phyloP scores from a whole-genome alignment of 31 red algal genomes.

The Asparagopsis taxiformis region DNA sequence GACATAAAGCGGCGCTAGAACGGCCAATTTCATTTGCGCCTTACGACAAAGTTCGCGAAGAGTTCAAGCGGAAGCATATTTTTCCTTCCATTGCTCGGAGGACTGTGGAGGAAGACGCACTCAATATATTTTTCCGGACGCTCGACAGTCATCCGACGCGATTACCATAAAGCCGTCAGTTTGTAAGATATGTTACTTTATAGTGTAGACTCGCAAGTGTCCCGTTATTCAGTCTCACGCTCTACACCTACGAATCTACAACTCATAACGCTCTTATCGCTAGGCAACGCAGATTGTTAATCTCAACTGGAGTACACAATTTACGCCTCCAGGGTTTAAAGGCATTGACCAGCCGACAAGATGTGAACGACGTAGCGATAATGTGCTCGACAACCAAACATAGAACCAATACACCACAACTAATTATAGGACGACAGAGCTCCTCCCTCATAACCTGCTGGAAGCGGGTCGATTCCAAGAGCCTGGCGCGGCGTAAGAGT shows the following conservation, averaged over 20 bases:
- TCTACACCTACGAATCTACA: neutral
- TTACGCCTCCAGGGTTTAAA: neutral
- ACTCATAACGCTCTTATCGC: neutral
- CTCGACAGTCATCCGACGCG: constrained; percentile 36
- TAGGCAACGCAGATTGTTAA: neutral
- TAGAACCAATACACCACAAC: too few relatives aligned
- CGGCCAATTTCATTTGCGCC: constrained; percentile 24
- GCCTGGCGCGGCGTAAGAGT: constrained; percentile 69
- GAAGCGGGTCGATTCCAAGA: constrained; percentile 71
- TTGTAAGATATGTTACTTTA: neutral
- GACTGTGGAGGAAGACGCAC: constrained; percentile 18
- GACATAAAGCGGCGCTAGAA: constrained; percentile 14
- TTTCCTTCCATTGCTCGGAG: constrained; percentile 44
- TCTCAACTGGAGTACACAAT: neutral
- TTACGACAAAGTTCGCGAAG: constrained; percentile 27
- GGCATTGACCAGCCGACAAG: neutral
- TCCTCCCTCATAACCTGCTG: constrained; percentile 27
- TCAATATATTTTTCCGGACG: constrained; percentile 42
- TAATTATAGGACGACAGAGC: constrained; percentile 22
- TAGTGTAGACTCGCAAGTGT: neutral
- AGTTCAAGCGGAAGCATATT: constrained; percentile 56
- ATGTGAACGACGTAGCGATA: neutral
- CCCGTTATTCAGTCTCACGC: neutral
- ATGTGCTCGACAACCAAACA: too few relatives aligned
- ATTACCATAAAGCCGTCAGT: constrained; percentile 7